phyloP scores from a whole-genome alignment of 2,329 filamentous ascomycete species.

The Paramyrothecium roridum region DNA sequence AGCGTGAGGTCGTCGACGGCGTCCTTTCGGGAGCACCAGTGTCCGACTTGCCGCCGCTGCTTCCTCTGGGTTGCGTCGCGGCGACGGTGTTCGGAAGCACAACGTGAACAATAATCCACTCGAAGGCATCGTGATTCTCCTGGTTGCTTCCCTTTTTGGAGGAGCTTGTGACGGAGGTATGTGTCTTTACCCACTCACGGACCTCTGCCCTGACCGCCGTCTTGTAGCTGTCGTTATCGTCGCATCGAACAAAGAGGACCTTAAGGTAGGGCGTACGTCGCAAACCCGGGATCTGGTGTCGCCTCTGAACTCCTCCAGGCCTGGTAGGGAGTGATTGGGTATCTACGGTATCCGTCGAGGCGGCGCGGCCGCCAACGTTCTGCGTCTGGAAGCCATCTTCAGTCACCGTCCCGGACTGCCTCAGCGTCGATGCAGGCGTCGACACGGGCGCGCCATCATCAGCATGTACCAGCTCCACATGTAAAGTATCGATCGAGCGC shows the following conservation, averaged over 20 bases:
- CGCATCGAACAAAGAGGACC: conserved; percentile 82
- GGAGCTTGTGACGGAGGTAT: conserved; percentile 58
- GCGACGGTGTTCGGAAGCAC: conserved; percentile 83
- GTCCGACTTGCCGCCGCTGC: conserved; percentile 49
- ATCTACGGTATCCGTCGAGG: conserved; percentile 35
- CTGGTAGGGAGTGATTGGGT: conserved; percentile 25
- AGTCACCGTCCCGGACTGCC: conserved; percentile 28
- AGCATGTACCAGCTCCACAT: conserved; percentile 79
- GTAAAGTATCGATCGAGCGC: conserved; percentile 88
- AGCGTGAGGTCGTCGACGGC: conserved; percentile 59
- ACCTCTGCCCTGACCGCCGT: conserved; percentile 71
- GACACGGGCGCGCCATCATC: conserved; percentile 42
- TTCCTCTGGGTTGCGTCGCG: conserved; percentile 68
- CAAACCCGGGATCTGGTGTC: conserved; percentile 93
- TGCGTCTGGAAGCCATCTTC: conserved; percentile 64
- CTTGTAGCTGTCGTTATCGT: conserved; percentile 95
- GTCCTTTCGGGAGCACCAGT: conserved; percentile 64
- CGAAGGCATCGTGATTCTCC: conserved; percentile 93
- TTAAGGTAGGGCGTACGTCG: conserved; percentile 93
- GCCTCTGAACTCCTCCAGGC: conserved; percentile 44
- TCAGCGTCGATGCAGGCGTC: conserved; percentile 22
- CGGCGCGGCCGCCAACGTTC: conserved; percentile 37
- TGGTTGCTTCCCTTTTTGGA: conserved; percentile 60
- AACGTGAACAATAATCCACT: conserved; percentile 93
- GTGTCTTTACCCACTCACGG: conserved; percentile 84